Percentiles rank a stretch among this genome's conserved stretches.
Conservation (phyloP, 2,329 filamentous ascomycete genomes). For the Alternaria ethzedia region DNA sequence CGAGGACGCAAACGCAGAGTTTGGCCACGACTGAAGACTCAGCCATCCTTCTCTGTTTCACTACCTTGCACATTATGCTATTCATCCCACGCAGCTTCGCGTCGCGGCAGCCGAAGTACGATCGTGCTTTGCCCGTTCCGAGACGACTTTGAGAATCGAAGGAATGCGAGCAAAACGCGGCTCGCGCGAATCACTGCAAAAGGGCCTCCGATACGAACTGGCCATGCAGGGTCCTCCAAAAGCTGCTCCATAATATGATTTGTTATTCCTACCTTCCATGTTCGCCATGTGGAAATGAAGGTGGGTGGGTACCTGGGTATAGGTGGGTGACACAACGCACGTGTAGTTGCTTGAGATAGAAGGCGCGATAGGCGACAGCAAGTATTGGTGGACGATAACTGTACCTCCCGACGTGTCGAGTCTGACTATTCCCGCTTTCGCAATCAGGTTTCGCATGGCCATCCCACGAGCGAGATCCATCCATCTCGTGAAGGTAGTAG, state of each 20-base stretch:
- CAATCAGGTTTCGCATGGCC: not conserved
- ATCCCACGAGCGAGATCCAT: not conserved
- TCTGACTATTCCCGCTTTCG: not conserved
- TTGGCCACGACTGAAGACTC: not conserved
- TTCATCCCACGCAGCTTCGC: not conserved
- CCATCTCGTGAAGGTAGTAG: not conserved
- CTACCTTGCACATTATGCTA: not conserved
- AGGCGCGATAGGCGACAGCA: conserved; percentile 2
- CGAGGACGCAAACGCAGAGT: not conserved
- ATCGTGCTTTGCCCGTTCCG: not conserved
- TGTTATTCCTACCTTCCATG: not conserved
- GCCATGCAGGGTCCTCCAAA: conserved; percentile 6
- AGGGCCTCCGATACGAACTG: not conserved
- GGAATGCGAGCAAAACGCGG: not conserved
- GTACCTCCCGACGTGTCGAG: not conserved
- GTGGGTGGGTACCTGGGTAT: not conserved
- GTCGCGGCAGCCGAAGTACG: not conserved
- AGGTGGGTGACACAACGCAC: not conserved
- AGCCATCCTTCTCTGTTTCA: not conserved
- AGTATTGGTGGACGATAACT: not conserved
- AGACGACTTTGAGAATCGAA: not conserved
- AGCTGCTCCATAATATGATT: not conserved
- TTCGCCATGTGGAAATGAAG: conserved; percentile 10
- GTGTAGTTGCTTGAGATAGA: not conserved
- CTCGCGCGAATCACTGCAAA: conserved; percentile 4